Conservation (phyloP, 352 stramenopile genomes). For the Pythium periplocum region DNA sequence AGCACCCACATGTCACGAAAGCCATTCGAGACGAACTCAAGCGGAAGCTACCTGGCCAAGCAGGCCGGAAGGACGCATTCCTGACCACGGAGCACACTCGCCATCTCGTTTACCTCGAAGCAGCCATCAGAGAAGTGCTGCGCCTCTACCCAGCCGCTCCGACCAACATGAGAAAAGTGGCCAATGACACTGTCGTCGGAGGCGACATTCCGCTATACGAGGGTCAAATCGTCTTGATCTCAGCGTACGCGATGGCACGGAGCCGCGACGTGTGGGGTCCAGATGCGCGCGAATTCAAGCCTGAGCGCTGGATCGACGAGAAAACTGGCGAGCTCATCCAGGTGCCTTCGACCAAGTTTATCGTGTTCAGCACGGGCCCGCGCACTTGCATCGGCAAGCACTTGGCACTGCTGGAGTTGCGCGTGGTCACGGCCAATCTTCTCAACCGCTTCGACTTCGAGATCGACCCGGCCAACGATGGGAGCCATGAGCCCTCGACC, state of each 20-base stretch:
- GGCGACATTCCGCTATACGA: constrained; percentile 12
- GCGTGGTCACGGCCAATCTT: neutral
- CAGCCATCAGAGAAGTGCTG: constrained; percentile 14
- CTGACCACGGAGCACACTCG: constrained; percentile 10
- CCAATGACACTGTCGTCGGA: constrained; percentile 41
- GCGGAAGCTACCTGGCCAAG: neutral
- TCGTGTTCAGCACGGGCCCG: constrained; percentile 2
- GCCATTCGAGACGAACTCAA: constrained; percentile 41
- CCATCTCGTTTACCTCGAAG: constrained; percentile 16
- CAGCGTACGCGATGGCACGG: constrained; percentile 26
- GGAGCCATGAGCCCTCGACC: neutral
- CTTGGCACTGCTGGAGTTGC: neutral
- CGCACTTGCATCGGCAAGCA: constrained; percentile 3
- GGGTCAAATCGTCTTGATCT: constrained; percentile 19
- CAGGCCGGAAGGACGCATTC: neutral
- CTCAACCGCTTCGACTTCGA: neutral
- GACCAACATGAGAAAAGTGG: constrained; percentile 47
- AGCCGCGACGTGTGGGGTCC: constrained; percentile 25
- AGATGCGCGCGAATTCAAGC: constrained; percentile 43
- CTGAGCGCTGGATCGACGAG: constrained; percentile 36
- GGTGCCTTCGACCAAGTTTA: neutral
- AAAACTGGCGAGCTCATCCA: neutral
- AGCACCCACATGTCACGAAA: constrained; percentile 37
- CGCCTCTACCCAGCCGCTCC: constrained; percentile 18
- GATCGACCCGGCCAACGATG: neutral